Evolutionary conservation across 768 basidiomycete species (phyloP), one percentile per base, ranked within the genome.

Genomic region (Termitomyces heimii): DNA sequence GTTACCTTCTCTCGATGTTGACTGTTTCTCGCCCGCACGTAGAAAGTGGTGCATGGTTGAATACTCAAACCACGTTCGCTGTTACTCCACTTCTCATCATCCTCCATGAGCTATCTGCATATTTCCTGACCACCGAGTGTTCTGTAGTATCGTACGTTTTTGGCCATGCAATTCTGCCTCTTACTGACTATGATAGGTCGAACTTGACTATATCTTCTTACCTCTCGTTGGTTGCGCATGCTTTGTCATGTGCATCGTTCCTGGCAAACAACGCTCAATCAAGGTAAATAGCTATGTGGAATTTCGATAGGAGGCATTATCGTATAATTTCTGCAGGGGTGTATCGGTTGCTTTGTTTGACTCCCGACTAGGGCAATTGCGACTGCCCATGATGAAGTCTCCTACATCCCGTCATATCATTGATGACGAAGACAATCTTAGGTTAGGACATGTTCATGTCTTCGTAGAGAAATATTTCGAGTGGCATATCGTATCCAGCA

Each of bases 101-200:
- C 32, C 65, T 90, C 18, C 77, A 80, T 49, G 86, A 88, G 58
- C 75, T 77, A 0, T 88, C 86, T 3, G 64, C 71, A 7, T 88
- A 84, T 67, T 83, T 87, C 53, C 39, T 62, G 14, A 35, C 60
- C 18, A 42, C n/a, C 32, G 47, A 56, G 13, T 37, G 48, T 8
- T 29, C 26, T 24, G 22, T 37, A 22, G 22, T 31, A 22, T 51
- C 51, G 59, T 62, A 51, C 35, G 58, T 56, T 28, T 37, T 50
- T 8, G 44, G 29, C 31, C 40, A 24, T n/a, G 55, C 44, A 13
- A 24, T n/a, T 40, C 22, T 49, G 37, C 52, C 52, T 31, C n/a
- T 39, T 8, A 29, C n/a, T 35, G 43, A 44, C 43, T 0, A 14
- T 44, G 37, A 45, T 20, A 57, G 62, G 32, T 34, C 47, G 7